Conservation (phyloP, 768 basidiomycete species). For the Collybia mongolica region DNA sequence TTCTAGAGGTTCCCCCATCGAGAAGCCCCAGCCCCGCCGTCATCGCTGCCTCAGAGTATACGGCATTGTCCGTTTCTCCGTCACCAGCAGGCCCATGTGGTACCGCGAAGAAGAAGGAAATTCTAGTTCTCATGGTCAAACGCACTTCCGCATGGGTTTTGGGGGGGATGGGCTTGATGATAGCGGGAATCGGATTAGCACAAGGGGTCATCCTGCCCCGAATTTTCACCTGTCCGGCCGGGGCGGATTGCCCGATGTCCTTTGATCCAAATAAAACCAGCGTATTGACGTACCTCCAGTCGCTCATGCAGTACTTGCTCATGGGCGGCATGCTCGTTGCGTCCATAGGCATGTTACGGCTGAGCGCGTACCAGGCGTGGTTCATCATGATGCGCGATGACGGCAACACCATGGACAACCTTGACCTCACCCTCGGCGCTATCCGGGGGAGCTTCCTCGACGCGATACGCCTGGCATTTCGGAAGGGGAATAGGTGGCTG, state of each 20-base stretch:
- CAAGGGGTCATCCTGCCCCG: constrained; percentile 6
- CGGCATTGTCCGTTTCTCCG: no score
- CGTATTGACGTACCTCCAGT: constrained; percentile 10
- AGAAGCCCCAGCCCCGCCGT: no score
- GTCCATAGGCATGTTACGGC: constrained; percentile 8
- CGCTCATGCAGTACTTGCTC: constrained; percentile 15
- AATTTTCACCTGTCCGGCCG: constrained; percentile 11
- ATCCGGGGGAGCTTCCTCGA: constrained; percentile 14
- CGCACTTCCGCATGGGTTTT: constrained; percentile 4
- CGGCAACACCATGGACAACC: constrained; percentile 14
- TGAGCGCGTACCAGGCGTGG: constrained; percentile 15
- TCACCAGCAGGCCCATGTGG: no score
- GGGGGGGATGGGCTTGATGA: constrained; percentile 8
- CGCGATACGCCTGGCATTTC: constrained; percentile 4
- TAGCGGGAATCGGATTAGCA: constrained; percentile 10
- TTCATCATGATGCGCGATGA: constrained; percentile 11
- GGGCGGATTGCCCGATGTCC: constrained; percentile 7
- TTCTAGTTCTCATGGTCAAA: background rate
- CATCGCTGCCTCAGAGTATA: no score
- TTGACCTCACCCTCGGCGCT: constrained; percentile 13
- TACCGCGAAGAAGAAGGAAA: no score
- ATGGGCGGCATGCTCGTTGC: constrained; percentile 9
- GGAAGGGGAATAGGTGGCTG: constrained; percentile 11
- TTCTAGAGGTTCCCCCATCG: no score
- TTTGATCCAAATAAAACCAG: constrained; percentile 14